These are phyloP conservation scores for Fusarium annulatum DNA, from an alignment of 2,329 filamentous ascomycete species.

Conservation along the genomic window DNA sequence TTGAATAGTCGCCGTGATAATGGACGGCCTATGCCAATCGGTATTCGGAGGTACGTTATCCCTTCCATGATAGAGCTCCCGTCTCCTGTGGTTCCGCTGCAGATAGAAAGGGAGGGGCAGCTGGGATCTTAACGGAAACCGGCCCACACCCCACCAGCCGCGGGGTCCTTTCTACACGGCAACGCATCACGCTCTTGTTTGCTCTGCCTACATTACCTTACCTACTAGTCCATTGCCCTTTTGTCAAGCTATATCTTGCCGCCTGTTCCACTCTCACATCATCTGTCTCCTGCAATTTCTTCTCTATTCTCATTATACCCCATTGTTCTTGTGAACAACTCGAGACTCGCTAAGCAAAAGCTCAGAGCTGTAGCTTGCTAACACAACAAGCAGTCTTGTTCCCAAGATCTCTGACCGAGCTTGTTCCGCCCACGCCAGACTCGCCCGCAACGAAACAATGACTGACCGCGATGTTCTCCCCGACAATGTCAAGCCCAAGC, in stretches of 20 bases:
- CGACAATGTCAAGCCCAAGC: conserved; percentile 77
- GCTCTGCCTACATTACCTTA: not conserved
- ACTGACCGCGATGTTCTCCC: conserved; percentile 72
- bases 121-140: not conserved
- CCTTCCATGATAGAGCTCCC: not conserved
- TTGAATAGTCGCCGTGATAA: conserved; percentile 33
- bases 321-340: not conserved
- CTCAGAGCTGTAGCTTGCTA: conserved; percentile 39
- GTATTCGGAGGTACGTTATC: conserved; percentile 44
- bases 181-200: conserved; percentile 32
- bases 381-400: conserved; percentile 40
- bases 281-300: not conserved
- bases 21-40: conserved; percentile 33
- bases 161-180: conserved; percentile 21
- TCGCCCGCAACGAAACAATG: conserved; percentile 56
- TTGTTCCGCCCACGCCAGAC: conserved; percentile 52
- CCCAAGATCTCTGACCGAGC: conserved; percentile 45
- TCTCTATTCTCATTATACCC: conserved; percentile 6
- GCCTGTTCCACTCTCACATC: not conserved
- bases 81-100: not conserved
- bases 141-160: conserved; percentile 32
- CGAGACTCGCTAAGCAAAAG: conserved; percentile 29
- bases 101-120: not conserved
- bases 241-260: conserved; percentile 13
- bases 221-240: conserved; percentile 15